A percentile compares a stretch with the other conserved stretches of the same genome.
Evolutionary conservation across 495 filamentous ascomycete genomes (phyloP).

Genomic region (Penicillium cosmopolitanum): DNA sequence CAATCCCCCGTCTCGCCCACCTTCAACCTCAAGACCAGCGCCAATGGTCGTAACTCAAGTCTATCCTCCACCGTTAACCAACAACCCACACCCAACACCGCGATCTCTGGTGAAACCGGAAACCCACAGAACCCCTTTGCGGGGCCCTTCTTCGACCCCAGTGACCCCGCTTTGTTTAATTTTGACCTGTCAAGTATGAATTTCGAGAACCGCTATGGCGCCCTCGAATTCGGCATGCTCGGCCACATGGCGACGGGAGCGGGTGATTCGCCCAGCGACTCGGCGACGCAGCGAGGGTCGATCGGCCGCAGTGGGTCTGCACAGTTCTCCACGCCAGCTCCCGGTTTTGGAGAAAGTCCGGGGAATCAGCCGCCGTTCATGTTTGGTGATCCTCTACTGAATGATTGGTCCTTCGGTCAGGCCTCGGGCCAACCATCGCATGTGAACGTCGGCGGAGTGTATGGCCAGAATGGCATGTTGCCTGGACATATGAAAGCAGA

Average conservation of each 20-base stretch:
- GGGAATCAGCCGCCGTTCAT: slow-evolving; percentile 50
- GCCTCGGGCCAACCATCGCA: slow-evolving; percentile 37
- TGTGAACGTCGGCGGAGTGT: slow-evolving; percentile 48
- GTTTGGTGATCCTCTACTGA: slow-evolving; percentile 51
- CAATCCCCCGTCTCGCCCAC: slow-evolving; percentile 72
- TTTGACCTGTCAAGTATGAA: slow-evolving; percentile 92
- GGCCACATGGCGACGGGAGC: slow-evolving; percentile 90
- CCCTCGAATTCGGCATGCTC: slow-evolving; percentile 90
- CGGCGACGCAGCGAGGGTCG: slow-evolving; percentile 50
- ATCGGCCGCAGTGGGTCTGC: slow-evolving; percentile 53
- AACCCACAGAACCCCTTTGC: slow-evolving; percentile 56
- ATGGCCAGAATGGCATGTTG: slow-evolving; percentile 46
- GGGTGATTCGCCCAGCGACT: slow-evolving; percentile 75
- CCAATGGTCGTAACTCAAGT: slow-evolving; percentile 43
- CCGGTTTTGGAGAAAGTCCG: slow-evolving; percentile 49
- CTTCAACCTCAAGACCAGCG: slow-evolving; percentile 54
- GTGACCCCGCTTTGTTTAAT: slow-evolving; percentile 88
- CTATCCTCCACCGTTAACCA: slow-evolving; percentile 41
- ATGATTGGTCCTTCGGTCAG: slow-evolving; percentile 49
- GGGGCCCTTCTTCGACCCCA: slow-evolving; percentile 76
- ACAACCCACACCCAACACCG: slow-evolving; percentile 37
- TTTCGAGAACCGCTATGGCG: slow-evolving; percentile 94
- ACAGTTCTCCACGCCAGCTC: slow-evolving; percentile 47
- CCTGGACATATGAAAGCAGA: slow-evolving; percentile 51
- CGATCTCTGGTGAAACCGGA: slow-evolving; percentile 36